A percentile compares a stretch with the other conserved stretches of the same genome.
Conservation (phyloP, 129 eudicot species). For the Centrapalus pauciflorus region DNA sequence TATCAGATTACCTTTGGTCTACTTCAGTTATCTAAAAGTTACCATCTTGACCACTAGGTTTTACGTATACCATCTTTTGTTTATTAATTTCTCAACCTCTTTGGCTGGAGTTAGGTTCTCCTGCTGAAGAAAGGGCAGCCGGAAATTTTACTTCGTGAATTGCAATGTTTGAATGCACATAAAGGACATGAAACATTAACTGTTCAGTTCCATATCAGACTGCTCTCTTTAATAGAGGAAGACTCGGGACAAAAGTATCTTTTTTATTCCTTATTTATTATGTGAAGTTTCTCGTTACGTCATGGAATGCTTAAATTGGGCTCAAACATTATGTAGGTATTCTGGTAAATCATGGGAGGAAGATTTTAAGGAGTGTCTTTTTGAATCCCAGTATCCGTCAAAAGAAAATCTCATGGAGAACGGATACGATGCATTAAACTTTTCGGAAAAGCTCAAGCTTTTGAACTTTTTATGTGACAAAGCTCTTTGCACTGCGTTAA, state of each 20-base stretch:
- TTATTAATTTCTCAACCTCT: not conserved
- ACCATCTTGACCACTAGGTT: not conserved
- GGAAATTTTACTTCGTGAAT: constrained; percentile 36
- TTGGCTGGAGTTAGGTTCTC: constrained; percentile 38
- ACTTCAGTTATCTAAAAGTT: not conserved
- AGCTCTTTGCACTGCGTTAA: constrained; percentile 46
- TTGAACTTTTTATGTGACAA: constrained; percentile 49
- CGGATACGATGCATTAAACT: constrained; percentile 27
- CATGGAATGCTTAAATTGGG: not conserved
- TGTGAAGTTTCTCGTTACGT: constrained; percentile 13
- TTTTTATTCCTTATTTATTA: not conserved
- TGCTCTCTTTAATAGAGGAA: constrained; percentile 39
- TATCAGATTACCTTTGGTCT: not conserved
- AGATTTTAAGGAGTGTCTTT: constrained; percentile 29
- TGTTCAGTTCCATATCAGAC: constrained; percentile 37
- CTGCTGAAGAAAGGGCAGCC: constrained; percentile 40
- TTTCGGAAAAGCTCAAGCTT: constrained; percentile 39
- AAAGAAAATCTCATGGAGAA: constrained; percentile 35
- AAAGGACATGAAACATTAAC: constrained; percentile 19
- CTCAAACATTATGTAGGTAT: constrained; percentile 27
- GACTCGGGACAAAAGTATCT: constrained; percentile 39
- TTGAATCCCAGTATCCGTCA: constrained; percentile 20
- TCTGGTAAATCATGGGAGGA: constrained; percentile 37
- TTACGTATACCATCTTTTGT: not conserved
- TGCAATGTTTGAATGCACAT: constrained; percentile 22